phyloP scores from a whole-genome alignment of 2,329 filamentous ascomycete genomes.

The Aspergillus ochraceus region DNA sequence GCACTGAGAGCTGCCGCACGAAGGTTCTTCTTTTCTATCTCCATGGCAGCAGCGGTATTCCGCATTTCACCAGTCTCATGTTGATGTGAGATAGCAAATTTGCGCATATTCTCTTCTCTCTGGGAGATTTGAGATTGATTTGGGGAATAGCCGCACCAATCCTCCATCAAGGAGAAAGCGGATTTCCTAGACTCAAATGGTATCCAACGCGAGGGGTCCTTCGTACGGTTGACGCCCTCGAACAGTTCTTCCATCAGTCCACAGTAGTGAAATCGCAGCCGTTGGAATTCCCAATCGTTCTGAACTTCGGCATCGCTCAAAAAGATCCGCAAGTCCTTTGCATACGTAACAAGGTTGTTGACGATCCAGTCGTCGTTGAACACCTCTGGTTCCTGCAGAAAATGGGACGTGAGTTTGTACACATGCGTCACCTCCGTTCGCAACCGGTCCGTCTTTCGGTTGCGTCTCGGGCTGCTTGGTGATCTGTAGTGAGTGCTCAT shows the following conservation, averaged over 20 bases:
- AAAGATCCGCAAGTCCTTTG: conserved; percentile 90
- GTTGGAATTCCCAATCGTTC: conserved; percentile 91
- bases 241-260: conserved; percentile 91
- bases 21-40: conserved; percentile 94
- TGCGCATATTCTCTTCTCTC: conserved; percentile 83
- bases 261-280: conserved; percentile 88
- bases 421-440: conserved; percentile 95
- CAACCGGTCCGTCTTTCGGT: conserved; percentile 79
- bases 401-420: conserved; percentile 90
- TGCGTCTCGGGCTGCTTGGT: conserved; percentile 77
- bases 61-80: conserved; percentile 70
- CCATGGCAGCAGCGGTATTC: conserved; percentile 83
- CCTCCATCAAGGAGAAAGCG: conserved; percentile 94
- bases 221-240: conserved; percentile 81
- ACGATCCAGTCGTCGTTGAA: conserved; percentile 89
- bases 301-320: conserved; percentile 94
- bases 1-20: conserved; percentile 87
- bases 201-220: conserved; percentile 89
- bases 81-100: conserved; percentile 79
- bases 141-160: conserved; percentile 97
- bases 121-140: conserved; percentile 80
- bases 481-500: conserved; percentile 76
- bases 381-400: conserved; percentile 74
- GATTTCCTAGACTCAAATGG: conserved; percentile 96
- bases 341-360: conserved; percentile 82